Evolutionary conservation across 495 filamentous ascomycete species (phyloP), one percentile per base, ranked within the genome.

Genomic region (Trypethelium eluteriae): DNA sequence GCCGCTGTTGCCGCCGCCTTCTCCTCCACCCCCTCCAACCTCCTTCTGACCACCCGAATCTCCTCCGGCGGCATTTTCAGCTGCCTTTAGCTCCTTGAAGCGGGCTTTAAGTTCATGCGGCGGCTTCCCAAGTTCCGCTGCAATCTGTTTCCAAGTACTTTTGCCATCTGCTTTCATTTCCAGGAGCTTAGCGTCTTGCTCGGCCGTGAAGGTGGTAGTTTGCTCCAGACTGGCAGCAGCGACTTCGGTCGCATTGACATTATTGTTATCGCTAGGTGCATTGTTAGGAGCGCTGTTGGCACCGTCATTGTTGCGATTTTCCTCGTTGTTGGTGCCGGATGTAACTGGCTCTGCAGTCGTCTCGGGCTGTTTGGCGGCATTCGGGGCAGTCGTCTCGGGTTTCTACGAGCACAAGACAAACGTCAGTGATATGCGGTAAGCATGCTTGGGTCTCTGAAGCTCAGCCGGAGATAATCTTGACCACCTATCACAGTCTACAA

Each of bases 171-270:
- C 71, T 53, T 69, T 69, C 47, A 73, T 49, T 32, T 56, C 64
- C 39, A 62, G 49, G 49, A 73, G 66, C 63, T 66, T 66, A 14
- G 64, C 64, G 46, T 73, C 69, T 46, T 73, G 65, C 34, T 69
- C 71, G 5, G 59, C 46, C 9, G 67, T 68, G 36, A 68, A 68
- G 10, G 25, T 63, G 3, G 53, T 3, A 7, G n/a, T 25, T 25
- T 25, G 25, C 25, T 25, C 25, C 25, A 1, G 25, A 25, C 25
- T 25, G 25, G 25, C 25, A 1, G 25, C 25, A 25, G 25, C 25
- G 25, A 25, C 25, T 25, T 25, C 25, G 25, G 25, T 25, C 25
- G 25, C 25, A 25, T 25, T 25, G 25, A 25, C 53, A n/a, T 59
- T 32, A 10, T 36, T 59, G 18, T 18, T 4, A 18, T 32, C 53